Evolutionary conservation across 768 basidiomycete genomes (phyloP), one percentile per base, ranked within the genome.

Genomic region (Termitomyces eurrhizus): DNA sequence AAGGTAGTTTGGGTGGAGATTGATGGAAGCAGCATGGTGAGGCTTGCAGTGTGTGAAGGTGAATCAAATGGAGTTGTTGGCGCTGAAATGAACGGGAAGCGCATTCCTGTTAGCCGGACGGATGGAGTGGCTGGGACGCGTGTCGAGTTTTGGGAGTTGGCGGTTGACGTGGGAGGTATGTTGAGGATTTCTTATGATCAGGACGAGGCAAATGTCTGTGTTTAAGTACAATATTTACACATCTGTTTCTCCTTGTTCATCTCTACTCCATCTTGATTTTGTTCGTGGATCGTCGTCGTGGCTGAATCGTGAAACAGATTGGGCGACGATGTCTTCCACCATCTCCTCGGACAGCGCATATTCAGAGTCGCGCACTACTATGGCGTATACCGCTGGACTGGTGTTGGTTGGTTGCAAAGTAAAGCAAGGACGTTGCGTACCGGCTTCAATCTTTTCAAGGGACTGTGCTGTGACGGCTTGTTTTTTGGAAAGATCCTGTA

Each of bases 371-470:
- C 91, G 82, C 54, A 93, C 80, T 42, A 81, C 79, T 53, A 92
- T 82, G 5, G 90, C 84, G 67, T 92, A 93, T 49, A 83, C 84
- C 50, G 87, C 91, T 92, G 62, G 7, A 58, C 44, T 52, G 57
- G 59, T 26, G 18, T 42, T 51, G 50, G 44, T 52, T 4, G 14
- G 41, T 7, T 26, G 26, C 29, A 59, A 29, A 42, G 29, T 26
- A 37, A 32, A 36, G 26, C 29, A 26, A 36, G 7, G 60, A 39
- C 49, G 79, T 59, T 3, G 35, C 48, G 13, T 64, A 96, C 95
- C 93, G 67, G 89, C 84, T 80, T 99, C 96, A 54, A 98, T 95
- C 74, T 98, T 99, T 68, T 87, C 84, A 8, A 99, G 79, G n/a
- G 93, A 96, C 66, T 91, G 86, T 3, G 80, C 74, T 0, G 95